Evolutionary conservation across 2,329 filamentous ascomycete species (phyloP).

Genomic region (Aureobasidium sp.): DNA sequence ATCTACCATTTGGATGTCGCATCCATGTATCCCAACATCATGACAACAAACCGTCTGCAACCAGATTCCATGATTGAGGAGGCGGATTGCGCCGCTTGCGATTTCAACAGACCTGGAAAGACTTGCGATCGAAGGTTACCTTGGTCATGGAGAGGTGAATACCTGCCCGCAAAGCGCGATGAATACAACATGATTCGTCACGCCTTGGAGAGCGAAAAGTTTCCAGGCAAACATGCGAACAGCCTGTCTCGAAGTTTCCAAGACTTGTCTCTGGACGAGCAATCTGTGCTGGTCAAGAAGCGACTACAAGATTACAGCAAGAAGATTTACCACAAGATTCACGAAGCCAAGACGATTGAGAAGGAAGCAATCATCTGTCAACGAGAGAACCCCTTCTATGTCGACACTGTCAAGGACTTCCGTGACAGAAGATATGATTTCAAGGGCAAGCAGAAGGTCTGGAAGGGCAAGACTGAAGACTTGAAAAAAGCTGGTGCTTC

Average conservation of each 20-base stretch:
- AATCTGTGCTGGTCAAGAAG: slow-evolving; percentile 71
- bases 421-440: slow-evolving; percentile 96
- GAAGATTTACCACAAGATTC: slow-evolving; percentile 99
- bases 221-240: slow-evolving; percentile 69
- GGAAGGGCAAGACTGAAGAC: slow-evolving; percentile 91
- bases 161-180: slow-evolving; percentile 87
- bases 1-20: slow-evolving; percentile 99
- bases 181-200: slow-evolving; percentile 99
- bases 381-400: slow-evolving; percentile 95
- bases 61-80: slow-evolving; percentile 99
- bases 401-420: slow-evolving; percentile 91
- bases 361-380: slow-evolving; percentile 97
- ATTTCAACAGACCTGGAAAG: slow-evolving; percentile 96
- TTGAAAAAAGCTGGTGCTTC: slow-evolving; percentile 75
- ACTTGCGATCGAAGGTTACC: slow-evolving; percentile 91
- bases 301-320: slow-evolving; percentile 88
- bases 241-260: slow-evolving; percentile 66
- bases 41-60: slow-evolving; percentile 96
- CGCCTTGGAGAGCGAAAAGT: slow-evolving; percentile 82
- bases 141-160: slow-evolving; percentile 98
- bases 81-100: slow-evolving; percentile 90
- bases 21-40: slow-evolving; percentile 99
- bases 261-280: slow-evolving; percentile 73
- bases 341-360: slow-evolving; percentile 84
- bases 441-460: slow-evolving; percentile 95